phyloP scores from a whole-genome alignment of 164 flowering plant species.

The Vitis labrusca region DNA sequence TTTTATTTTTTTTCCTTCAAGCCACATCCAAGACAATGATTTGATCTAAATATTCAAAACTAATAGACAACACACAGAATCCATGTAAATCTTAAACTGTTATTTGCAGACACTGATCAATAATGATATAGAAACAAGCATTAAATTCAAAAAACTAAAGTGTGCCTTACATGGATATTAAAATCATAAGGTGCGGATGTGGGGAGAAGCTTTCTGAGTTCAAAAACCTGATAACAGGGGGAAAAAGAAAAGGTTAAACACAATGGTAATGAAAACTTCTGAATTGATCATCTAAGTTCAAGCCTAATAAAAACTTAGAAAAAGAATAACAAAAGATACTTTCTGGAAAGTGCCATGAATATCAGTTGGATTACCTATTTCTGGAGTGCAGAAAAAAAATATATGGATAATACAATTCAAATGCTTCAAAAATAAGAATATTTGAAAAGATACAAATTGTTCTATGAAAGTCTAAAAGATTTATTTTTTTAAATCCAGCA shows the following conservation, averaged over 20 bases:
- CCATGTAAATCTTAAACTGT: not conserved
- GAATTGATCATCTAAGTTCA: not conserved
- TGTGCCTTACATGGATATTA: slow-evolving; percentile 80
- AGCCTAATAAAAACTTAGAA: not conserved
- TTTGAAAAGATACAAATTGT: too few species aligned
- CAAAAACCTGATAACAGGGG: slow-evolving; percentile 56
- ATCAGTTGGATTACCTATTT: too few species aligned
- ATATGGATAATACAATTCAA: too few species aligned
- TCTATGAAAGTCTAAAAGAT: too few species aligned
- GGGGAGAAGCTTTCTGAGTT: slow-evolving; percentile 92
- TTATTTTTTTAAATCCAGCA: too few species aligned
- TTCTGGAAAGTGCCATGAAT: too few species aligned
- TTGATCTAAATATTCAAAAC: too few species aligned
- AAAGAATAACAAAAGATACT: too few species aligned
- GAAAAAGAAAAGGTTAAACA: not conserved
- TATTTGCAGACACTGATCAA: not conserved
- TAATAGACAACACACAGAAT: not conserved
- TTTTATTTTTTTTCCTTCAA: too few species aligned
- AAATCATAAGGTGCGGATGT: slow-evolving; percentile 73
- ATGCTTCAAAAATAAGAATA: too few species aligned
- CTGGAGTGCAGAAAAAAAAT: too few species aligned
- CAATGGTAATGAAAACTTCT: not conserved
- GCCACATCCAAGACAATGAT: too few species aligned
- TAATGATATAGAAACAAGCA: not conserved
- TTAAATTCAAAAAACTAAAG: not conserved